Evolutionary conservation across 176 grass and related monocot species (phyloP), one percentile per base, ranked within the genome.

Genomic region (Carex parvula): DNA sequence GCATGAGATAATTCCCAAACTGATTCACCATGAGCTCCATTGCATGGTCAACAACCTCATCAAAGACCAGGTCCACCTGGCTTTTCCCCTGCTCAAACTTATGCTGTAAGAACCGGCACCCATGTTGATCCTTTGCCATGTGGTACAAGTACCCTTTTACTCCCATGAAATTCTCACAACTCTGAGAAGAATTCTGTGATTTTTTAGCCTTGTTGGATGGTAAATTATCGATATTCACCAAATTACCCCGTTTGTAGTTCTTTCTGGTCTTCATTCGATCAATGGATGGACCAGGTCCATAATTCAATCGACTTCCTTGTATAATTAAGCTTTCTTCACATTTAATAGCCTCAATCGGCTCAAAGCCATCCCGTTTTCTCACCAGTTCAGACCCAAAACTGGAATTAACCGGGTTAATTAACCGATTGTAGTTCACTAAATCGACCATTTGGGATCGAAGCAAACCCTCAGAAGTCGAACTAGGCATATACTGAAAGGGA

Each of bases 1-100:
- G 93, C 77, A 95, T 88, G 18, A 98, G 92, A 86, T 93, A 93
- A 85, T 98, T 98, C 21, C 89, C 96, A 81, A 90, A 93, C 8
- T 81, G 87, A 65, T 93, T 87, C 22, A 84, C 81, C 91, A 98
- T 92, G 39, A 95, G 91, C 35, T 95, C 92, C 8, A 55, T 60
- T 64, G 89, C 81, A 83, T 98, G 91, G 64, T 90, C 65, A 22
- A 98, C 88, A 41, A 92, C 88, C 37, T 89, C 91, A 72, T 93
- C 85, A 80, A 93, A 98, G 3, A 98, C 90, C 11, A 52, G 57
- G 89, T 95, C 88, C 14, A 91, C 89, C 41, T 89, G 63, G 39
- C 87, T 59, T 21, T 90, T 93, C 76, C 89, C 91, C 83, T 95
- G 81, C 79, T 89, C 85, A 77, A 97, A 85, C 81, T 88, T 94